phyloP scores from a whole-genome alignment of 257 asterid species.

The Solanum neorickii region DNA sequence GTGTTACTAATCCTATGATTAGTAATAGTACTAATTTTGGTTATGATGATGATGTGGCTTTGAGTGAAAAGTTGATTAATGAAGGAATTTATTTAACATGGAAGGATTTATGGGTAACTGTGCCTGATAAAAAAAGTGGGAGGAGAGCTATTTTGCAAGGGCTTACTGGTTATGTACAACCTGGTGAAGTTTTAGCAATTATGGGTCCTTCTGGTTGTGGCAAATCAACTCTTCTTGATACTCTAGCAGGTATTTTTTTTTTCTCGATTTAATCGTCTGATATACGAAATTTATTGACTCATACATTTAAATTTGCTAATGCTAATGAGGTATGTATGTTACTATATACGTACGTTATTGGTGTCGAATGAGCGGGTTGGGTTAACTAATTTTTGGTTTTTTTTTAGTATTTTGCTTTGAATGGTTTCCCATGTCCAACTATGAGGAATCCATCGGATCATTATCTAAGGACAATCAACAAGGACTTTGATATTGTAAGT shows the following conservation, averaged over 20 bases:
- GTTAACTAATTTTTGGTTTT: not conserved
- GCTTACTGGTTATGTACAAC: constrained; percentile 36
- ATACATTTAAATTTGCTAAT: not conserved
- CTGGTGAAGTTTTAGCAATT: constrained; percentile 41
- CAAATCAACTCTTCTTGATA: constrained; percentile 57
- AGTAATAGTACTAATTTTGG: not conserved
- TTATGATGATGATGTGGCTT: not conserved
- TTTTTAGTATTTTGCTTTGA: constrained; percentile 32
- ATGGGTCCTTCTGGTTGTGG: constrained; percentile 75
- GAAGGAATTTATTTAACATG: constrained; percentile 40
- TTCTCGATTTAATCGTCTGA: not conserved
- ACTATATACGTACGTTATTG: too few species aligned
- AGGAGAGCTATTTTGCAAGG: constrained; percentile 38
- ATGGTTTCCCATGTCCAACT: constrained; percentile 55
- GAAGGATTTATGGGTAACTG: constrained; percentile 45
- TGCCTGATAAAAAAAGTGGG: constrained; percentile 17
- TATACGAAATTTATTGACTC: not conserved
- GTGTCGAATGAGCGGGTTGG: not conserved
- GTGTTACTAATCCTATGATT: not conserved
- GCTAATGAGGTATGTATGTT: constrained; percentile 28
- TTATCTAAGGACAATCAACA: constrained; percentile 44
- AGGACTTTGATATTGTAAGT: constrained; percentile 44
- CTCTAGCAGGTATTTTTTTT: constrained; percentile 28
- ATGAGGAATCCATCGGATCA: constrained; percentile 62
- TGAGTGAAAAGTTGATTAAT: not conserved